These are phyloP conservation scores for Andrographis paniculata DNA, from an alignment of 305 asterid genomes.

Conservation along the genomic window DNA sequence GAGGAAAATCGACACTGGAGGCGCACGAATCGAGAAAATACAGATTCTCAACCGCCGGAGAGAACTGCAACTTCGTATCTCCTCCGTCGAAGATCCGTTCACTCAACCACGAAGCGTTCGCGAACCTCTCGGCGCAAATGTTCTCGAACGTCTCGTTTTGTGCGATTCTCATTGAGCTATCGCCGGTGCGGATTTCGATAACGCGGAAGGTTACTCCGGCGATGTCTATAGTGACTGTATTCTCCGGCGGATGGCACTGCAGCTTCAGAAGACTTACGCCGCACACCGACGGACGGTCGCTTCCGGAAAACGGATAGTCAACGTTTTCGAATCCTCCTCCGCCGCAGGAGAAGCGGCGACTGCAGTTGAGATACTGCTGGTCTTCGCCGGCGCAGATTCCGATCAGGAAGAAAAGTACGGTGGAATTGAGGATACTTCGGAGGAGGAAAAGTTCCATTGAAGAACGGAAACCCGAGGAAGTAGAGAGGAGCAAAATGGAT, in stretches of 20 bases:
- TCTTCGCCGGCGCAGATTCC: background rate
- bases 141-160: background rate
- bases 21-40: background rate
- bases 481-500: background rate
- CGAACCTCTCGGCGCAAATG: background rate
- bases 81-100: background rate
- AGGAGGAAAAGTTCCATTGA: background rate
- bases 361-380: background rate
- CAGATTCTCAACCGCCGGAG: background rate
- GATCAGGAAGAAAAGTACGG: background rate
- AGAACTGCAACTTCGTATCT: background rate
- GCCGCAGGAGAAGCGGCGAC: constrained; percentile 1
- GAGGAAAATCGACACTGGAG: background rate
- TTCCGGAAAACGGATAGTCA: constrained; percentile 8
- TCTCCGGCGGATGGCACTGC: background rate
- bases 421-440: background rate
- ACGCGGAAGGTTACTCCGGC: background rate
- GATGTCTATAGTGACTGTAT: constrained; percentile 1
- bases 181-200: background rate
- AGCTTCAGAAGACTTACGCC: background rate
- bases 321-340: background rate
- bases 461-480: too few species aligned
- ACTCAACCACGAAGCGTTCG: background rate
- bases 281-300: constrained; percentile 4
- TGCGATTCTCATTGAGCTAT: background rate